Evolutionary conservation across 306 rosid species (phyloP).

Genomic region (Coriaria nepalensis): DNA sequence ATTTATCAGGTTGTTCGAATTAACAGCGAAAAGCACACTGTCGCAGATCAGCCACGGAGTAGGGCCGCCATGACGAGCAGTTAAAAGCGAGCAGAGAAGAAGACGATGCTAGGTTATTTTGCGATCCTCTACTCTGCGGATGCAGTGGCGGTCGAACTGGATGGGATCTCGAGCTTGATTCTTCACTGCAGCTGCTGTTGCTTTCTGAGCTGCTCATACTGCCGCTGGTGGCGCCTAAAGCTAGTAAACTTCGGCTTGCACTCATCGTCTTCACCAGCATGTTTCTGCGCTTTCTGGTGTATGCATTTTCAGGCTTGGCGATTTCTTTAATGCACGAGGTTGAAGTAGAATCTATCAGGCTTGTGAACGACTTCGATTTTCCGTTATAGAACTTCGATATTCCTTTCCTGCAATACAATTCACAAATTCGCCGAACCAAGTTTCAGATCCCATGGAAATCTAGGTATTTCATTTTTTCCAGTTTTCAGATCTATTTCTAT

Average conservation of each 20-base stretch:
- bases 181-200: slow-evolving; percentile 37
- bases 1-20: neutral
- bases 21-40: slow-evolving; percentile 26
- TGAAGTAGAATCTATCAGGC: slow-evolving; percentile 49
- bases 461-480: too few species aligned
- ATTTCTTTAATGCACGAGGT: slow-evolving; percentile 37
- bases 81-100: slow-evolving; percentile 14
- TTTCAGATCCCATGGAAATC: too few species aligned
- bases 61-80: slow-evolving; percentile 29
- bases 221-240: slow-evolving; percentile 7
- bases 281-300: slow-evolving; percentile 67
- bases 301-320: slow-evolving; percentile 65
- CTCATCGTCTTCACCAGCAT: slow-evolving; percentile 39
- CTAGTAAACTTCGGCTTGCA: slow-evolving; percentile 26
- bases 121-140: slow-evolving; percentile 18
- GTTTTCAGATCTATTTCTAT: too few species aligned
- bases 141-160: slow-evolving; percentile 29
- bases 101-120: slow-evolving; percentile 1
- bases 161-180: slow-evolving; percentile 24
- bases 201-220: slow-evolving; percentile 17
- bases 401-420: slow-evolving; percentile 52
- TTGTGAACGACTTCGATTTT: slow-evolving; percentile 82
- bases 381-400: slow-evolving; percentile 81
- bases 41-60: slow-evolving; percentile 41
- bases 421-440: too few species aligned